A percentile compares a stretch with the other conserved stretches of the same genome.
Conservation (phyloP, 176 grass and related monocot genomes). For the Raddia guianensis region DNA sequence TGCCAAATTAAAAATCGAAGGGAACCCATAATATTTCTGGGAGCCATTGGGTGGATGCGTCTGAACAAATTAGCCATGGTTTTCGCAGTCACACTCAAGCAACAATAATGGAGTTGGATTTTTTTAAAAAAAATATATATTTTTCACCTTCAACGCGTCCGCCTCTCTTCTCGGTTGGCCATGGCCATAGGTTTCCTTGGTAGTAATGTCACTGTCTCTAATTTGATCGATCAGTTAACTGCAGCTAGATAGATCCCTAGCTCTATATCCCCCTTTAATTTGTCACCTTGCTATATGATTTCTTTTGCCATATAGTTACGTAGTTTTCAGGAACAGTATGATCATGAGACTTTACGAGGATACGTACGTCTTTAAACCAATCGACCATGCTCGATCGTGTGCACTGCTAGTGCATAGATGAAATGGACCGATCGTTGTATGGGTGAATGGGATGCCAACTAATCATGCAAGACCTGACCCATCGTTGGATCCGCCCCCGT, state of each 20-base stretch:
- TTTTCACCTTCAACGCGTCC: background rate
- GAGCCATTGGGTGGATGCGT: constrained; percentile 10
- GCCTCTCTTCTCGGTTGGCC: background rate
- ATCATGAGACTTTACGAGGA: background rate
- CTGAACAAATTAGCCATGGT: background rate
- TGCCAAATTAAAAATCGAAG: background rate
- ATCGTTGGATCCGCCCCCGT: too few relatives aligned
- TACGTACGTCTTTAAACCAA: too few relatives aligned
- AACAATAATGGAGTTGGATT: constrained; percentile 20
- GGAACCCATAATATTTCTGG: background rate
- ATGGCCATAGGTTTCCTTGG: background rate
- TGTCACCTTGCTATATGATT: background rate
- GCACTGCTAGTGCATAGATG: too few relatives aligned
- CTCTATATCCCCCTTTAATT: too few relatives aligned
- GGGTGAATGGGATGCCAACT: background rate
- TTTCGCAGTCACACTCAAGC: background rate
- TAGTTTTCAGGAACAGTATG: too few relatives aligned
- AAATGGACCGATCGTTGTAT: background rate
- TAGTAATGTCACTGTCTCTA: background rate
- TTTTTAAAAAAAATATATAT: background rate
- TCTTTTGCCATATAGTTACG: background rate
- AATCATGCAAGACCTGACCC: too few relatives aligned
- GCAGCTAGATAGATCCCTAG: too few relatives aligned
- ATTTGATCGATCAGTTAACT: background rate
- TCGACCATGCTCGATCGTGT: too few relatives aligned